These are phyloP conservation scores for Russula sp. DNA, from an alignment of 768 basidiomycete genomes.

Conservation along the genomic window DNA sequence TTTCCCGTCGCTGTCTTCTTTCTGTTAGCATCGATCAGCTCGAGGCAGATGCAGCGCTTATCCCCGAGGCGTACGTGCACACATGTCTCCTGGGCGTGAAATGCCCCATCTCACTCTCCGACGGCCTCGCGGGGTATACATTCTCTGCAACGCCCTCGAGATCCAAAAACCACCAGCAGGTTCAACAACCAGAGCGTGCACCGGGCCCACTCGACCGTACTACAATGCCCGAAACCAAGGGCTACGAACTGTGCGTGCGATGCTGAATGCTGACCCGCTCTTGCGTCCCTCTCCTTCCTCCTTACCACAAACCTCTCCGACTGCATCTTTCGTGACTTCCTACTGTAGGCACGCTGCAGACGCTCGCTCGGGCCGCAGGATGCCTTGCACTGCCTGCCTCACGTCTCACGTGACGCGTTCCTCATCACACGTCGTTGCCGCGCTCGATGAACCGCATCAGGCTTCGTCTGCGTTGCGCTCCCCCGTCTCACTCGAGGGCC, in stretches of 20 bases:
- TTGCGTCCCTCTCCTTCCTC: slow-evolving; percentile 90
- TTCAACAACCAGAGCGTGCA: slow-evolving; percentile 52
- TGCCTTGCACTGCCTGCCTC: slow-evolving; percentile 82
- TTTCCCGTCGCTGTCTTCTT: background rate
- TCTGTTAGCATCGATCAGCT: slow-evolving; percentile 87
- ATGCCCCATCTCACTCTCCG: slow-evolving; percentile 79
- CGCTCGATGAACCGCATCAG: slow-evolving; percentile 61
- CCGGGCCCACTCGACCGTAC: slow-evolving; percentile 69
- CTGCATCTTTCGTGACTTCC: slow-evolving; percentile 83
- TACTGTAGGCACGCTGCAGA: slow-evolving; percentile 78
- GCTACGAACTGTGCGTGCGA: slow-evolving; percentile 62
- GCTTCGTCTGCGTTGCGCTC: slow-evolving; percentile 56
- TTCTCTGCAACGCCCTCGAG: slow-evolving; percentile 69
- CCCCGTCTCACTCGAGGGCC: slow-evolving; percentile 56
- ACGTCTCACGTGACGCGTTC: slow-evolving; percentile 83
- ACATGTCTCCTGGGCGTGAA: slow-evolving; percentile 90
- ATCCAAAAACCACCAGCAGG: slow-evolving; percentile 56
- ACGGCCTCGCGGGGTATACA: slow-evolving; percentile 74
- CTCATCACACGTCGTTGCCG: slow-evolving; percentile 85
- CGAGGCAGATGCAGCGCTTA: slow-evolving; percentile 88
- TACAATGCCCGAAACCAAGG: slow-evolving; percentile 55
- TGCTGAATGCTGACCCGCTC: slow-evolving; percentile 91
- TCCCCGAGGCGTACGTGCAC: slow-evolving; percentile 93
- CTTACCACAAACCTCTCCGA: slow-evolving; percentile 90
- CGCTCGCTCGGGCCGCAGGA: slow-evolving; percentile 83